Evolutionary conservation across 352 stramenopile genomes (phyloP), one percentile per base, ranked within the genome.

Genomic region (Globisporangium nagaii): DNA sequence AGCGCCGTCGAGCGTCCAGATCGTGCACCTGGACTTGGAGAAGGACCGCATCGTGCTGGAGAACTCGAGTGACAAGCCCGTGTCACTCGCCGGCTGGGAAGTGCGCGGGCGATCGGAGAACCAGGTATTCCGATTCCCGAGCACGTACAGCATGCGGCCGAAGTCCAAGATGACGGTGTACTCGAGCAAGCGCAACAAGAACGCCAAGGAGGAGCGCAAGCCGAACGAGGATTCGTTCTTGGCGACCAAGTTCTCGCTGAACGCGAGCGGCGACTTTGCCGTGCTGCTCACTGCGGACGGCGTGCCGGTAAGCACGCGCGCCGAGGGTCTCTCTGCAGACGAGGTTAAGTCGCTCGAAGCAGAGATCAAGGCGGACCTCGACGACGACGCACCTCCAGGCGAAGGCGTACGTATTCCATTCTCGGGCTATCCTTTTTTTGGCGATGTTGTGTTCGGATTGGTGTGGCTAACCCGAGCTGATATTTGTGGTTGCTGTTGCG

Each of bases 131-230:
- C 75, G 75, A 12, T 86, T 90, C 63, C 80, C 80, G 13, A 62
- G 48, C 42, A 78, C 66, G 12, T 90, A 90, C 63, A 64, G 77
- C 35, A 88, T 93, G 67, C 65, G 72, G 9, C 78, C 78, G 13
- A 75, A 85, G 30, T 74, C 72, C 32, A 86, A 79, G 46, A 65
- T 90, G 56, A 90, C 79, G 6, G 83, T 93, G 46, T 70, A 86
- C 61, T 93, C 79, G 13, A 86, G 73, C 56, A 88, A 88, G 65
- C 74, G 79, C 65, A 88, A 88, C 68, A 83, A 85, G 60, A 83
- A 86, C 48, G 74, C 77, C 13, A 85, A 85, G 60, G 64, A 88
- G 22, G 80, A 90, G 54, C 74, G 75, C 46, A 86, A 84, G 47
- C 71, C 75, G 44, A 65, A 79, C 54, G 80, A 88, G 60, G 80